Conservation (phyloP, 805 yeast species). For the Teunomyces funiuensis region DNA sequence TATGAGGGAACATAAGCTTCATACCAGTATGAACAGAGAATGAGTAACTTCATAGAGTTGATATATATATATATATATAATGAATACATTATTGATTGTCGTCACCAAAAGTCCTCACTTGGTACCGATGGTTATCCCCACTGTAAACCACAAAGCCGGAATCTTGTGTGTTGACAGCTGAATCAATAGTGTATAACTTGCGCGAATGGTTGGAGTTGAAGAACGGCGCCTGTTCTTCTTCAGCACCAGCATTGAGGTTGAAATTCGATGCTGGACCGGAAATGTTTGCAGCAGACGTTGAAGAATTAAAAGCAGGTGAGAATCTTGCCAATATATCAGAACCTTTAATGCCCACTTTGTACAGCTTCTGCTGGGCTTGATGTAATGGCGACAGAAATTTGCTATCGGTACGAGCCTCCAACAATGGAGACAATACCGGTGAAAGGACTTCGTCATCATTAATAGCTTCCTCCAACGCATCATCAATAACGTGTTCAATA, state of each 20-base stretch:
- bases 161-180: not conserved
- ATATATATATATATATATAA: not conserved
- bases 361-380: constrained; percentile 3
- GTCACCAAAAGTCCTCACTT: constrained; percentile 10
- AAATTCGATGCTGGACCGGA: constrained; percentile 14
- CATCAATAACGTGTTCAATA: constrained; percentile 48
- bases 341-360: constrained; percentile 15
- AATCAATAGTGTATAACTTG: constrained; percentile 8
- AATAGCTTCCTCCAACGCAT: constrained; percentile 49
- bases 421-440: constrained; percentile 47
- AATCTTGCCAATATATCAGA: constrained; percentile 9
- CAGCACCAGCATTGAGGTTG: constrained; percentile 13
- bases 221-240: constrained; percentile 8
- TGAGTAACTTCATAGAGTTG: constrained; percentile 9
- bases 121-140: constrained; percentile 22
- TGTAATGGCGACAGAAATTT: constrained; percentile 7
- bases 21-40: constrained; percentile 49
- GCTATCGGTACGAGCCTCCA: constrained; percentile 12
- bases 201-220: constrained; percentile 11
- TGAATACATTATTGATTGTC: not conserved
- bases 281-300: constrained; percentile 5
- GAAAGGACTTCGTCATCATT: constrained; percentile 44
- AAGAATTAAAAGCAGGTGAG: constrained; percentile 14
- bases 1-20: constrained; percentile 60
- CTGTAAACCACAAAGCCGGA: constrained; percentile 16